These are phyloP conservation scores for Hamigera avellanea DNA, from an alignment of 495 filamentous ascomycete species.

Conservation along the genomic window DNA sequence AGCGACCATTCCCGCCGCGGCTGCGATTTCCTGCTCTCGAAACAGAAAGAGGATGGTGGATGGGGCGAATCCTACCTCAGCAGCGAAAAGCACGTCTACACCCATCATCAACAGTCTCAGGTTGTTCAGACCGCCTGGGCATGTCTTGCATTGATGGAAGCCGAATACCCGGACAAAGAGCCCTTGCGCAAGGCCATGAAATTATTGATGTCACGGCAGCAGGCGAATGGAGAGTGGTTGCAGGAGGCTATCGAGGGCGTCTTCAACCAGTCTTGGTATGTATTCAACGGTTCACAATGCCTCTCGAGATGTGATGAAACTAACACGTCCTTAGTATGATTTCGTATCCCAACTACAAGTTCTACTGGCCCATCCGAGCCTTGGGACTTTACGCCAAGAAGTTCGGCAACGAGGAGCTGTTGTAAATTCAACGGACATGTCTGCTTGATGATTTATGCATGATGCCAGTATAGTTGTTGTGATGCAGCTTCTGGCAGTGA, in stretches of 20 bases:
- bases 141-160: slow-evolving; percentile 72
- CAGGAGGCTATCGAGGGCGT: slow-evolving; percentile 96
- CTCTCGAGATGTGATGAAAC: slow-evolving; percentile 47
- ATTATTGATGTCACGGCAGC: slow-evolving; percentile 77
- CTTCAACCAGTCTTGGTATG: slow-evolving; percentile 92
- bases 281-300: slow-evolving; percentile 10
- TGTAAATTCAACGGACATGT: slow-evolving; percentile 5
- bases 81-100: slow-evolving; percentile 49
- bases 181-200: slow-evolving; percentile 64
- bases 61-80: slow-evolving; percentile 94
- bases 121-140: slow-evolving; percentile 94
- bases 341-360: slow-evolving; percentile 98
- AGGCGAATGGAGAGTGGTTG: slow-evolving; percentile 81
- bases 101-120: slow-evolving; percentile 54
- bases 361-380: slow-evolving; percentile 88
- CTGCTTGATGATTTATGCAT: too few relatives aligned
- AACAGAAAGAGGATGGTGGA: slow-evolving; percentile 79
- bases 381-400: slow-evolving; percentile 73
- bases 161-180: slow-evolving; percentile 64
- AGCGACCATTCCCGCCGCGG: slow-evolving; percentile 57
- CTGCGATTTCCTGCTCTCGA: slow-evolving; percentile 74
- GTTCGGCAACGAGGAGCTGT: slow-evolving; percentile 54
- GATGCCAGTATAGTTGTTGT: too few relatives aligned
- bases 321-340: slow-evolving; percentile 76
- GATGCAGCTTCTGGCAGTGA: too few relatives aligned